Percentiles rank a stretch among this genome's conserved stretches.
phyloP scores from a whole-genome alignment of 108 stramenopile genomes.

The Pseudonitzschia delicatissima region DNA sequence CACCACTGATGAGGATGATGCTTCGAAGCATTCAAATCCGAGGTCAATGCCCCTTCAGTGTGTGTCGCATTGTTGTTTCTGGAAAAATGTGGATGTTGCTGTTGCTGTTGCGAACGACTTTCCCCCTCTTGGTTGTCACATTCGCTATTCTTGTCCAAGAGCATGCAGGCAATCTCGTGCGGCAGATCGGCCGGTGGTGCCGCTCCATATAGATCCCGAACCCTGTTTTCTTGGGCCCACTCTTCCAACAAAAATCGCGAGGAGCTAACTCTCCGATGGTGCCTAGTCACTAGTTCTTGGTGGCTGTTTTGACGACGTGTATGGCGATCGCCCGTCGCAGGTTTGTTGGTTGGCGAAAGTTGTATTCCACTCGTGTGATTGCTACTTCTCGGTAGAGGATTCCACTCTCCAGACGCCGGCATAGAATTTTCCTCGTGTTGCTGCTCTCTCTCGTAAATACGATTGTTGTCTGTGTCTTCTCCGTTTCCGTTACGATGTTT shows the following conservation, averaged over 20 bases:
- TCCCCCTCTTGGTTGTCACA: neutral
- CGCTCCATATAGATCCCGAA: slow-evolving; percentile 11
- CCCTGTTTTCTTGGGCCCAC: slow-evolving; percentile 19
- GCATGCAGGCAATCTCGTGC: neutral
- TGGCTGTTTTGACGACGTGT: too few species aligned
- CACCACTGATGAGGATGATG: neutral
- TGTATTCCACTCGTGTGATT: neutral
- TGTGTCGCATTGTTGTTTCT: neutral
- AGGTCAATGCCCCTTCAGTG: neutral
- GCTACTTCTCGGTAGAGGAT: neutral
- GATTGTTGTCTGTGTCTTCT: neutral
- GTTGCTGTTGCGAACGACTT: neutral
- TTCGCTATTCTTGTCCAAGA: neutral
- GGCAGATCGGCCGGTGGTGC: slow-evolving; percentile 14
- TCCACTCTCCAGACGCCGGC: neutral
- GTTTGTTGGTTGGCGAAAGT: neutral
- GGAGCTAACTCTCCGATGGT: neutral
- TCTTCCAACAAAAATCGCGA: slow-evolving; percentile 7
- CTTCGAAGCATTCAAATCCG: neutral
- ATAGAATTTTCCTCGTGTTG: too few species aligned
- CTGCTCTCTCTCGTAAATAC: too few species aligned
- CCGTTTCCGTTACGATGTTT: neutral
- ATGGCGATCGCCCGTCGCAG: too few species aligned
- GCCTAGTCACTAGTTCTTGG: neutral
- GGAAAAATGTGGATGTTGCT: too few species aligned